These are phyloP conservation scores for Aspergillus pseudoglaucus DNA, from an alignment of 2,329 filamentous ascomycete species.

Conservation along the genomic window DNA sequence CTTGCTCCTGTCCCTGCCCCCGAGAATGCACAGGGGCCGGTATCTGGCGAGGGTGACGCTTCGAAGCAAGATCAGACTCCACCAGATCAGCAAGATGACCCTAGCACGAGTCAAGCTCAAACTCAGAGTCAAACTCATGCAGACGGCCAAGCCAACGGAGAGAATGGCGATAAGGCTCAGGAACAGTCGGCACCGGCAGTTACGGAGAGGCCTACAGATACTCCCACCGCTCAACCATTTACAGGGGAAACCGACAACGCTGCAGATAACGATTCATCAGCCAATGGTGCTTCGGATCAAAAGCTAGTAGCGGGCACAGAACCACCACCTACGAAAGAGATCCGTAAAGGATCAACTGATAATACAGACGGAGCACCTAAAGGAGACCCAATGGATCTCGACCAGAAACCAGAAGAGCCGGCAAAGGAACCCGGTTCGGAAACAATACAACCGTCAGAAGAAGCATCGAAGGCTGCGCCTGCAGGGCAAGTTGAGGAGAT, in stretches of 20 bases:
- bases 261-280: neutral
- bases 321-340: neutral
- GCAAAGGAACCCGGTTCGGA: neutral
- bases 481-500: slow-evolving; percentile 4
- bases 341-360: neutral
- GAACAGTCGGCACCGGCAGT: neutral
- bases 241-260: neutral
- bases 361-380: neutral
- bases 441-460: neutral
- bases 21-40: slow-evolving; percentile 3
- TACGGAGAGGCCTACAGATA: neutral
- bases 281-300: neutral
- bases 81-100: neutral
- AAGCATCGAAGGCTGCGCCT: neutral
- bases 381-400: neutral
- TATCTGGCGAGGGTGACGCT: slow-evolving; percentile 6
- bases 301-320: slow-evolving; percentile 1
- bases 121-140: neutral
- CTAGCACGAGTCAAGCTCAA: neutral
- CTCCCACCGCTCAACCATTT: slow-evolving; percentile 1
- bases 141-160: neutral
- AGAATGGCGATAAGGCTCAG: neutral
- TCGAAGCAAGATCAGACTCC: slow-evolving; percentile 5
- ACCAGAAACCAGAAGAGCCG: neutral
- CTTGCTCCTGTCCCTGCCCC: slow-evolving; percentile 7